phyloP scores from a whole-genome alignment of 345 rosid species.

The Viola odorata region DNA sequence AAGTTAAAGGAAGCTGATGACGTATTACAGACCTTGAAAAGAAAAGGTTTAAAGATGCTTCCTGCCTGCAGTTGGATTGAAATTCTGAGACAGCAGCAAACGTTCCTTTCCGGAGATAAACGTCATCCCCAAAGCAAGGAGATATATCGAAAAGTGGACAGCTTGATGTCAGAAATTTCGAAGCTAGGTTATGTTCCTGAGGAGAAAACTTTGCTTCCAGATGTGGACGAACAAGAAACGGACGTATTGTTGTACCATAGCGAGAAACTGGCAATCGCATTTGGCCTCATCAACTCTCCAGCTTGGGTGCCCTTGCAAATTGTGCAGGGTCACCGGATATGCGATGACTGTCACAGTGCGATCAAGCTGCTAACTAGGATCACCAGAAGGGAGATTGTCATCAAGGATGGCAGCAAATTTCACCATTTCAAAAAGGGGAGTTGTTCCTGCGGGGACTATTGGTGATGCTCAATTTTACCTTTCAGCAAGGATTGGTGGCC shows the following conservation, averaged over 20 bases:
- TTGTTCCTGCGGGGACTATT: conserved; percentile 89
- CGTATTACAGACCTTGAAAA: conserved; percentile 55
- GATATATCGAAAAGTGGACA: conserved; percentile 58
- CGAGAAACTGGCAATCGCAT: conserved; percentile 83
- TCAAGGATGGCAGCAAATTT: conserved; percentile 75
- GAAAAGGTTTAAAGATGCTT: conserved; percentile 68
- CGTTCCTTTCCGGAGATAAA: conserved; percentile 61
- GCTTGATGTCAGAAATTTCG: conserved; percentile 51
- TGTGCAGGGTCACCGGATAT: conserved; percentile 78
- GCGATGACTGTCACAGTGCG: conserved; percentile 70
- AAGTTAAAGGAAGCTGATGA: conserved; percentile 62
- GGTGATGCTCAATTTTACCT: conserved; percentile 38
- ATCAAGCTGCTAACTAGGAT: conserved; percentile 53
- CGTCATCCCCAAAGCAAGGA: conserved; percentile 46
- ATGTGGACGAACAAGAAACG: conserved; percentile 63
- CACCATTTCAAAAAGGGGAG: conserved; percentile 69
- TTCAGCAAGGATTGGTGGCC: background rate
- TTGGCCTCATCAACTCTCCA: conserved; percentile 52
- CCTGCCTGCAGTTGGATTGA: conserved; percentile 83
- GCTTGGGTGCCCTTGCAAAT: conserved; percentile 59
- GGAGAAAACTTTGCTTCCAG: conserved; percentile 54
- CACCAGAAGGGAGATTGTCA: conserved; percentile 53
- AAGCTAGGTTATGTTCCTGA: conserved; percentile 43
- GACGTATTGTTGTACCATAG: conserved; percentile 51
- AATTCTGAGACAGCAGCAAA: conserved; percentile 41